Base-by-base conservation (phyloP, 352 stramenopile species). In the Globisporangium solare region DNA sequence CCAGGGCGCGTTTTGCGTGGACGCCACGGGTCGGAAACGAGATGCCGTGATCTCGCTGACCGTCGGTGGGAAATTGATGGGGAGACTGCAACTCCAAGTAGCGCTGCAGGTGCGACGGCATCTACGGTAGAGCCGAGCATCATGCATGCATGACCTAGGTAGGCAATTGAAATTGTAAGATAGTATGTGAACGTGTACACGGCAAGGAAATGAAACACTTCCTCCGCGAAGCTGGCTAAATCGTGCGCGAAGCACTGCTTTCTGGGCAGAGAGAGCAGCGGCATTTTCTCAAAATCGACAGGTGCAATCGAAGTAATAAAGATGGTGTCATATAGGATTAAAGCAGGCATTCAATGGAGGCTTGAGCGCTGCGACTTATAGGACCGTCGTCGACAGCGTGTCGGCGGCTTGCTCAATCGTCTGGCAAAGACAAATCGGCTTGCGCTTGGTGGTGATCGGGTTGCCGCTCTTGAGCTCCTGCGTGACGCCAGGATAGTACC, bases 371-470 rank as follows among this genome's bases (percentile, higher is more conserved):
- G 12, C 58, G 5, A 1, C 20, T 58, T 73, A 84, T 6, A 84
- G 51, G 37, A 83, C 59, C 3, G 69, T 70, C 47, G 76, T 85
- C 42, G 73, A 79, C 18, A 94, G 68, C 24, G 83, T 91, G 53
- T 89, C 78, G 15, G 79, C 73, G 6, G 83, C 76, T 56, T 87
- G 74, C 56, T 92, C 83, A 58, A 94, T 92, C 20, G 76, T 85
- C 61, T 89, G 76, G 54, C 81, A 91, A 42, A 94, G 66, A 13
- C 78, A 70, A 47, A 85, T 83, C n/a, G 92, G 63, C 54, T 94
- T 79, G 22, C 81, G 77, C 61, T 88, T 86, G 51, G 88, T 78
- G 12, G 77, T 84, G 66, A 92, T 84, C 14, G 77, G 63, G 48
- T 86, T 92, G 40, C 68, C 73, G 27, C 60, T 68, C 56, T 82